phyloP scores from a whole-genome alignment of 805 yeast species.

The Candida corydali region DNA sequence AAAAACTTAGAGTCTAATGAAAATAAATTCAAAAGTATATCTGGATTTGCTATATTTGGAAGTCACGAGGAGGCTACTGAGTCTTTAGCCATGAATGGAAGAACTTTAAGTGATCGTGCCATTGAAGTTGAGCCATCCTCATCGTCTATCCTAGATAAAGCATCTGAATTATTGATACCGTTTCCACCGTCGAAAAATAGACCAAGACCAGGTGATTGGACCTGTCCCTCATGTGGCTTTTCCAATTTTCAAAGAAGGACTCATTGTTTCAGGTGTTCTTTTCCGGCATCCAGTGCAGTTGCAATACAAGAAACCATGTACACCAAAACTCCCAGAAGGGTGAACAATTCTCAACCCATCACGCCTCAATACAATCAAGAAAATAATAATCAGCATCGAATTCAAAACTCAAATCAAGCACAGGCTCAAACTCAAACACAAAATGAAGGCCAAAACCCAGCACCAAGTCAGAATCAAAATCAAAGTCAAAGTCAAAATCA shows the following conservation, averaged over 20 bases:
- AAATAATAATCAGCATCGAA: constrained; percentile 9
- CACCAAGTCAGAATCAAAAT: no score
- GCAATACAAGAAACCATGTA: constrained; percentile 63
- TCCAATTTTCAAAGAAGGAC: constrained; percentile 92
- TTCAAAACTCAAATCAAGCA: no score
- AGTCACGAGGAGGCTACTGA: constrained; percentile 85
- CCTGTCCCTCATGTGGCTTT: constrained; percentile 94
- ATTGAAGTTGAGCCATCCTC: constrained; percentile 89
- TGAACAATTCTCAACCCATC: no score
- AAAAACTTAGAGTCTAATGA: constrained; percentile 42
- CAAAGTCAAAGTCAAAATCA: no score
- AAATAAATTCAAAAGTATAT: constrained; percentile 24
- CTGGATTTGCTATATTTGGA: constrained; percentile 83
- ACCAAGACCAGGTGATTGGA: constrained; percentile 97
- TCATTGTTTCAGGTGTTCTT: constrained; percentile 89
- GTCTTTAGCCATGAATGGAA: constrained; percentile 74
- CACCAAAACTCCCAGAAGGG: constrained; percentile 15
- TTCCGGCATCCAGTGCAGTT: constrained; percentile 74
- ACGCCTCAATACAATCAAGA: no score
- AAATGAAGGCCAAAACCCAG: no score
- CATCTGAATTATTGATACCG: constrained; percentile 75
- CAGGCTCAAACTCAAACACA: no score
- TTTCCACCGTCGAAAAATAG: constrained; percentile 83
- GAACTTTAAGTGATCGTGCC: constrained; percentile 64
- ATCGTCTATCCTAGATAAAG: constrained; percentile 69